phyloP scores from a whole-genome alignment of 768 basidiomycete genomes.

The Suillus lakei region DNA sequence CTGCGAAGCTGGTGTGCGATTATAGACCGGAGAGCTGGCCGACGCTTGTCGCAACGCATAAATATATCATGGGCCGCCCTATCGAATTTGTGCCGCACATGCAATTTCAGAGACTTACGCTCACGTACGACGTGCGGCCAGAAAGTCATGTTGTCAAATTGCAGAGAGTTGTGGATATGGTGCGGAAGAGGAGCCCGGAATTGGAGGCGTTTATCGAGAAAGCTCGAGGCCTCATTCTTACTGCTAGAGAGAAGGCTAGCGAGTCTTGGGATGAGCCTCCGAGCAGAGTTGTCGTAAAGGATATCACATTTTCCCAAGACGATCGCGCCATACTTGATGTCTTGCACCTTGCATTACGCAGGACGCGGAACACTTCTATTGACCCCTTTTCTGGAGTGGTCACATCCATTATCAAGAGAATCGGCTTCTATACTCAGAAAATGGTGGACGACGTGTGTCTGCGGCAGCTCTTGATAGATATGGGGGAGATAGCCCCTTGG shows the following conservation, averaged over 20 bases:
- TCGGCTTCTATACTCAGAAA: slow-evolving; percentile 43
- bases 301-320: slow-evolving; percentile 48
- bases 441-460: slow-evolving; percentile 37
- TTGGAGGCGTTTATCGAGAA: slow-evolving; percentile 57
- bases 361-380: slow-evolving; percentile 50
- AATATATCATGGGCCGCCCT: slow-evolving; percentile 60
- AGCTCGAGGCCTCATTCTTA: slow-evolving; percentile 46
- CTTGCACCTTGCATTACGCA: slow-evolving; percentile 57
- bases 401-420: slow-evolving; percentile 59
- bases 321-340: slow-evolving; percentile 66
- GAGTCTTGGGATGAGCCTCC: slow-evolving; percentile 37
- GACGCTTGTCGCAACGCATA: slow-evolving; percentile 60
- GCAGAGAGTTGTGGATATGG: slow-evolving; percentile 51
- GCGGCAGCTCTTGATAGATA: slow-evolving; percentile 59
- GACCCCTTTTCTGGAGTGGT: slow-evolving; percentile 64
- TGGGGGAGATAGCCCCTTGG: slow-evolving; percentile 85
- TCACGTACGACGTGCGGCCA: slow-evolving; percentile 69
- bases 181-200: slow-evolving; percentile 41
- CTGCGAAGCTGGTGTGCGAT: slow-evolving; percentile 48
- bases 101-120: slow-evolving; percentile 48
- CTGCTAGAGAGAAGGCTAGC: slow-evolving; percentile 33
- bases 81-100: slow-evolving; percentile 57
- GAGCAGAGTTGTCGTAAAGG: slow-evolving; percentile 30
- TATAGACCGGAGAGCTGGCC: slow-evolving; percentile 33
- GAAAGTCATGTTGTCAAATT: slow-evolving; percentile 57